Percentiles rank a stretch among this genome's conserved stretches.
Conservation (phyloP, 2,329 filamentous ascomycete genomes). For the Aspergillus sp. region DNA sequence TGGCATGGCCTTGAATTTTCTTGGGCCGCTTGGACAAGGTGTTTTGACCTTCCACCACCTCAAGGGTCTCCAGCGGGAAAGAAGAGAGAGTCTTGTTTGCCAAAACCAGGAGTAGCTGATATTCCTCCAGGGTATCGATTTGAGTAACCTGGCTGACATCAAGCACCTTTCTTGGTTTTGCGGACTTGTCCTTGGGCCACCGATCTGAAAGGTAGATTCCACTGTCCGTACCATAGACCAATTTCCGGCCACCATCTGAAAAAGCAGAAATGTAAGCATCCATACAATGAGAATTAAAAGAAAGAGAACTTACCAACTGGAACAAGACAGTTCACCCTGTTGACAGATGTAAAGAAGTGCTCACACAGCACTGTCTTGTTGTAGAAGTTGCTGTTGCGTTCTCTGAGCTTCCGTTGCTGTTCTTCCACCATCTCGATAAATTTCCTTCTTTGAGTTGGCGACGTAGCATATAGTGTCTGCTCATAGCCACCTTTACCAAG, state of each 20-base stretch:
- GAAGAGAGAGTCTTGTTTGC: conserved; percentile 90
- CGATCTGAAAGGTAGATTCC: conserved; percentile 90
- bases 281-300: neutral
- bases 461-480: conserved; percentile 78
- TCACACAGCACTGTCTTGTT: conserved; percentile 66
- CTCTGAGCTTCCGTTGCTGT: conserved; percentile 78
- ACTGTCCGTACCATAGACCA: conserved; percentile 89
- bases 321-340: conserved; percentile 89
- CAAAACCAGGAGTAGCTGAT: conserved; percentile 81
- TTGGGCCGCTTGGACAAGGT: conserved; percentile 77
- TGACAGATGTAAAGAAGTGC: conserved; percentile 81
- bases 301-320: conserved; percentile 63
- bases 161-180: conserved; percentile 72
- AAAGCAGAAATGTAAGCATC: conserved; percentile 11
- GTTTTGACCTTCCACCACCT: conserved; percentile 67
- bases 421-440: conserved; percentile 94
- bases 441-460: conserved; percentile 80
- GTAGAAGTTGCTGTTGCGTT: conserved; percentile 62
- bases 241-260: conserved; percentile 82
- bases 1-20: conserved; percentile 95
- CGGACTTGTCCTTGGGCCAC: conserved; percentile 70
- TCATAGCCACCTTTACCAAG: conserved; percentile 95
- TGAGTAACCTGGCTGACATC: conserved; percentile 86
- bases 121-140: conserved; percentile 92
- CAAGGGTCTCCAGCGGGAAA: conserved; percentile 79